Base-by-base conservation (phyloP, 495 filamentous ascomycete genomes). In the Geoglossum glabrum region DNA sequence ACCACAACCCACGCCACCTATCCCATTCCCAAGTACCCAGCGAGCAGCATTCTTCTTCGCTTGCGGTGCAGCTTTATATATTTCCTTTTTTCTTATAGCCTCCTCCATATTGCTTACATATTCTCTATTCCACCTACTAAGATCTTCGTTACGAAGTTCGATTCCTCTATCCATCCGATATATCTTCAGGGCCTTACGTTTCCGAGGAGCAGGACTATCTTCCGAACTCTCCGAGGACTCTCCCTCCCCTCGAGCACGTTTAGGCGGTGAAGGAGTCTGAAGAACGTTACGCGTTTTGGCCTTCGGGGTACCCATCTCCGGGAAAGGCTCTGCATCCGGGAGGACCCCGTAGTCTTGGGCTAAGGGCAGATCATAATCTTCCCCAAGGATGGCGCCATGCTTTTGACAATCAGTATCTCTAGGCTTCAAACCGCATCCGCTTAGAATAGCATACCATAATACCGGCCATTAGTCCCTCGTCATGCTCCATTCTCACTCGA, bases 101-200 rank as follows among this genome's bases (percentile, higher is more conserved):
- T 61, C 60, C 15, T 69, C 72, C 72, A 78, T 81, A 49, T 78
- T 78, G 0, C 63, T 55, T 34, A 78, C 51, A 56, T 88, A 89
- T 30, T 80, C 67, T 0, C 72, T 63, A 56, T 77, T 76, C 79
- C 81, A 83, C n/a, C 69, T 61, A 10, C 71, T 75, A 17, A 87
- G 64, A 13, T 77, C 74, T 10, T 65, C 63, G 58, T 78, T 79
- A 51, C 74, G 73, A 25, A 87, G 62, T 27, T 76, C 67, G 1
- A 69, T 74, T 21, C 64, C 64, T 10, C 64, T 60, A 59, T 79
- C 80, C 1, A 67, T 59, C 58, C 33, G 46, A 17, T 26, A 26
- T 25, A 50, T 25, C 21, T 50, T 50, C 1, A 26, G 46, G 26
- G 46, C 11, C 26, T 26, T 50, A 8, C 28, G 21, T 55, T 30